phyloP scores from a whole-genome alignment of 2,329 filamentous ascomycete genomes.

The Xylariaceae sp. region DNA sequence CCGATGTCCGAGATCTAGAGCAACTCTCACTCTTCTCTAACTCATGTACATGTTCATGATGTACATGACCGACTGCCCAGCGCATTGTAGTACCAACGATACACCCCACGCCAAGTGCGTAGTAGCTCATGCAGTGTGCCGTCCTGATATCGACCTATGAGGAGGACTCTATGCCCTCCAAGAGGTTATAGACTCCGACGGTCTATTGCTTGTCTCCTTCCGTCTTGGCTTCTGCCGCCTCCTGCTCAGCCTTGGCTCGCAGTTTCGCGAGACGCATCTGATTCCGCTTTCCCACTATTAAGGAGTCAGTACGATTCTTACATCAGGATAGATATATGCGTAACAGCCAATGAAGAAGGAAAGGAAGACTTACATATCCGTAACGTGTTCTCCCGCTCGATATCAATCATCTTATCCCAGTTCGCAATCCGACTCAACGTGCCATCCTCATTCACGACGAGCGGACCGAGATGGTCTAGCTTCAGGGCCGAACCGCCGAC shows the following conservation, averaged over 20 bases:
- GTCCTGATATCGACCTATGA: neutral
- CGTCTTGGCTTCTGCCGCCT: slow-evolving; percentile 5
- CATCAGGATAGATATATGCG: neutral
- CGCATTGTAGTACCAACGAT: neutral
- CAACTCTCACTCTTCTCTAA: neutral
- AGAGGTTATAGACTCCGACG: neutral
- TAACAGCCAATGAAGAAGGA: neutral
- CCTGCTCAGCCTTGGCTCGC: slow-evolving; percentile 12
- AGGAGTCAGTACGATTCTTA: slow-evolving; percentile 19
- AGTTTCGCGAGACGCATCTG: slow-evolving; percentile 50
- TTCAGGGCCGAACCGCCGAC: slow-evolving; percentile 47
- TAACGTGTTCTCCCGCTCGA: slow-evolving; percentile 62
- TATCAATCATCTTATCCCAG: slow-evolving; percentile 65
- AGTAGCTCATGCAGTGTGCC: neutral
- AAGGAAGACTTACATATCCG: slow-evolving; percentile 39
- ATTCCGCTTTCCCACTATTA: slow-evolving; percentile 63
- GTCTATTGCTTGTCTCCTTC: neutral
- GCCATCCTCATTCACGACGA: slow-evolving; percentile 70
- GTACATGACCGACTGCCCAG: neutral
- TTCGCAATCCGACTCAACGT: slow-evolving; percentile 66
- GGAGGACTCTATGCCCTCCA: neutral
- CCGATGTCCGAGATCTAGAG: neutral
- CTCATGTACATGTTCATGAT: neutral
- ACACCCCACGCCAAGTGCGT: neutral
- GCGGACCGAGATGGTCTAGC: slow-evolving; percentile 60